Conservation (phyloP, 1,284 basidiomycete genomes). For the Boletellus deceptivus region DNA sequence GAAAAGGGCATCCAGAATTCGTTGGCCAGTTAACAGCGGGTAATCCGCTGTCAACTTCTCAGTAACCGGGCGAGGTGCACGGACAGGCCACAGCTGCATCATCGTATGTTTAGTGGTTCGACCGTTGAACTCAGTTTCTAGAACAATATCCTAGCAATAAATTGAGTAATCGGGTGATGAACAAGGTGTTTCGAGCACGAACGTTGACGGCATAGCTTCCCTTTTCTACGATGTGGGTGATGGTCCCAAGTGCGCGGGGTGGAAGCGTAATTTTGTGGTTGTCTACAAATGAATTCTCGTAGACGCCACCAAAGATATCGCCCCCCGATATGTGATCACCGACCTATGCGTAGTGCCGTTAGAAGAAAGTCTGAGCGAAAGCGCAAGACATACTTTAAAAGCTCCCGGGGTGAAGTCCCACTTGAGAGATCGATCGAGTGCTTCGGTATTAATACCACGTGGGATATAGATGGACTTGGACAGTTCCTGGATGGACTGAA, state of each 20-base stretch:
- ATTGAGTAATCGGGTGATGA: conserved; percentile 3
- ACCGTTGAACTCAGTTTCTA: conserved; percentile 98
- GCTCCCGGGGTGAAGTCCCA: conserved; percentile 96
- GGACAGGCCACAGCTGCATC: conserved; percentile 99
- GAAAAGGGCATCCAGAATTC: conserved; percentile 96
- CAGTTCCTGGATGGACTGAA: conserved; percentile 89
- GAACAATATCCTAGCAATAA: conserved; percentile 75
- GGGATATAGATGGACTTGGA: conserved; percentile 99
- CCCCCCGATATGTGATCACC: conserved; percentile 98
- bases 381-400: conserved; percentile 56
- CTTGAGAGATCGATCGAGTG: conserved; percentile 83
- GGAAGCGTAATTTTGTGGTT: conserved; percentile 98
- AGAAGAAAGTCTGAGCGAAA: conserved; percentile 10
- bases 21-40: conserved; percentile 94
- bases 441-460: conserved; percentile 96
- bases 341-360: conserved; percentile 46
- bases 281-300: conserved; percentile 95
- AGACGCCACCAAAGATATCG: conserved; percentile 94
- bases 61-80: conserved; percentile 92
- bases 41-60: conserved; percentile 94
- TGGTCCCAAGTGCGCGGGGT: conserved; percentile 92
- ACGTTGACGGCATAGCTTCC: conserved; percentile 93
- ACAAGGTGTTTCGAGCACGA: conserved; percentile 31
- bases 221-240: conserved; percentile 92
- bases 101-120: conserved; percentile 92